Evolutionary conservation across 2,329 filamentous ascomycete species (phyloP).

Genomic region (Knoxdaviesia proteae): DNA sequence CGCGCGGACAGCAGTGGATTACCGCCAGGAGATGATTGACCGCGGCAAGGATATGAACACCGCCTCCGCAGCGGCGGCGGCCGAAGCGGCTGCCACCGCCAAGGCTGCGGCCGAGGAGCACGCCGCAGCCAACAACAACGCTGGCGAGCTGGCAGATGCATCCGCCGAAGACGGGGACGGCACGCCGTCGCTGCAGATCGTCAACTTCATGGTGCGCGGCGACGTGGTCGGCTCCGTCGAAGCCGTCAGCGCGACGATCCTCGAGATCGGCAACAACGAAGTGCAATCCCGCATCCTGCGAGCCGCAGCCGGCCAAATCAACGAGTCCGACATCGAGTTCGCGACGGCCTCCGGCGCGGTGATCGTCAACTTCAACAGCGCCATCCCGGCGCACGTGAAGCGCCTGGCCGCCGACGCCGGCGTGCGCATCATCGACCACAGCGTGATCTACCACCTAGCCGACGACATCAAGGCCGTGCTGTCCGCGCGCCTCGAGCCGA

Average conservation of each 20-base stretch:
- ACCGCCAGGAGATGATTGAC: constrained; percentile 52
- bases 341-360: constrained; percentile 55
- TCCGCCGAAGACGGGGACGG: constrained; percentile 15
- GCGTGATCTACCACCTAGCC: constrained; percentile 62
- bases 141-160: constrained; percentile 14
- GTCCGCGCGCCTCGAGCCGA: constrained; percentile 46
- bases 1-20: constrained; percentile 58
- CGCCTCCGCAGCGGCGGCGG: constrained; percentile 37
- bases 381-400: constrained; percentile 44
- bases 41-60: constrained; percentile 66
- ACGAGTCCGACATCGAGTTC: constrained; percentile 76
- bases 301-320: constrained; percentile 55
- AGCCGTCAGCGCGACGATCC: constrained; percentile 60
- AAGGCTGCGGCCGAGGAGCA: constrained; percentile 13
- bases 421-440: constrained; percentile 67
- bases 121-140: background rate
- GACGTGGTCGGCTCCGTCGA: constrained; percentile 91
- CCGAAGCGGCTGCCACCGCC: constrained; percentile 14
- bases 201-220: constrained; percentile 76
- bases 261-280: constrained; percentile 66
- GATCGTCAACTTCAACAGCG: constrained; percentile 72
- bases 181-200: constrained; percentile 24
- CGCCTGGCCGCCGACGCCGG: constrained; percentile 47
- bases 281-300: constrained; percentile 59
- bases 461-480: constrained; percentile 52